A percentile compares a stretch with the other conserved stretches of the same genome.
Evolutionary conservation across 805 yeast genomes (phyloP).

Genomic region (Myxozyma monticola): DNA sequence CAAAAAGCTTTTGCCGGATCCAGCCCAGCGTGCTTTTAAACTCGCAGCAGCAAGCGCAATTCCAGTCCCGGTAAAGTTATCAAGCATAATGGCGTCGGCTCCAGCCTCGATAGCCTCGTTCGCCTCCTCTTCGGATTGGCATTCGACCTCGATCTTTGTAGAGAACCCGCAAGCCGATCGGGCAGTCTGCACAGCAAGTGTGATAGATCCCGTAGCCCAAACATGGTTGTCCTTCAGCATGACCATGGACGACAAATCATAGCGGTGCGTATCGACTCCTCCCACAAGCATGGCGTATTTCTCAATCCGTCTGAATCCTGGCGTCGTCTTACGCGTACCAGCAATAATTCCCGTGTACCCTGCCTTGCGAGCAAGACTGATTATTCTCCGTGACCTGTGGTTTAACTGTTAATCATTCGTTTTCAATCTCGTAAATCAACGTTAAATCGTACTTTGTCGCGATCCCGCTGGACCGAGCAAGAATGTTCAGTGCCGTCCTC

Average conservation of each 20-base stretch:
- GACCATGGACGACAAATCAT: slow-evolving; percentile 89
- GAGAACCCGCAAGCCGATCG: slow-evolving; percentile 83
- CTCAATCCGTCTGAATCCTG: slow-evolving; percentile 84
- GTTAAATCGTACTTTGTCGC: slow-evolving; percentile 58
- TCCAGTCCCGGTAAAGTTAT: slow-evolving; percentile 72
- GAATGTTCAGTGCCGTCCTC: slow-evolving; percentile 76
- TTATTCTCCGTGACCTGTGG: slow-evolving; percentile 50
- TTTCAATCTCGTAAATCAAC: not conserved
- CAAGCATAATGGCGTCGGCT: slow-evolving; percentile 94
- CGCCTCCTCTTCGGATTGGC: slow-evolving; percentile 81
- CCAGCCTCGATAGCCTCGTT: slow-evolving; percentile 91
- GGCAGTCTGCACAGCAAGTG: slow-evolving; percentile 76
- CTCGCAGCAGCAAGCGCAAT: slow-evolving; percentile 63
- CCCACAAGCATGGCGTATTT: slow-evolving; percentile 95
- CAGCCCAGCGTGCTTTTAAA: slow-evolving; percentile 58
- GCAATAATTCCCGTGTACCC: slow-evolving; percentile 86
- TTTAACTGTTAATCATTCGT: not conserved
- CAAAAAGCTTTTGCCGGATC: slow-evolving; percentile 48
- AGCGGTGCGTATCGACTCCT: slow-evolving; percentile 89
- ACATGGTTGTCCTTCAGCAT: slow-evolving; percentile 95
- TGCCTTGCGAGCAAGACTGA: slow-evolving; percentile 58
- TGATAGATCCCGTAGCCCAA: slow-evolving; percentile 90
- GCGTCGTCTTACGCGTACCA: slow-evolving; percentile 97
- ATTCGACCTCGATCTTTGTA: slow-evolving; percentile 89
- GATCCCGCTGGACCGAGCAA: slow-evolving; percentile 82